These are phyloP conservation scores for Neurospora discreta DNA, from an alignment of 495 filamentous ascomycete genomes.

Conservation along the genomic window DNA sequence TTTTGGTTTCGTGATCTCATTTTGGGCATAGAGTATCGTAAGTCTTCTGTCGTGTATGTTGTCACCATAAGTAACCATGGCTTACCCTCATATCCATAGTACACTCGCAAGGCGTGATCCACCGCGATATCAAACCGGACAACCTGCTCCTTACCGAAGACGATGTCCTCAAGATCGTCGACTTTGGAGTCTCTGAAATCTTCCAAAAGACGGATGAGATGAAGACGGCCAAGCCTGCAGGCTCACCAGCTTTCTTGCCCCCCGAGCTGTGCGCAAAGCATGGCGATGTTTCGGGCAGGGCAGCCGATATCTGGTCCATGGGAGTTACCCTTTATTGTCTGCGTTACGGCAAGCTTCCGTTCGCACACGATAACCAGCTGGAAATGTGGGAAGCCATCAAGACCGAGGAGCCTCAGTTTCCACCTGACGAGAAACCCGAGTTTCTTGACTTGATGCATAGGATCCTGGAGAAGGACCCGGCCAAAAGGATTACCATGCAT, in stretches of 20 bases:
- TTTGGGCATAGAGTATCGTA: constrained; percentile 85
- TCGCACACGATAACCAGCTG: constrained; percentile 63
- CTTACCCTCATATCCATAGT: constrained; percentile 31
- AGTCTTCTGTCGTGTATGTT: constrained; percentile 16
- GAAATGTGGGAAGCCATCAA: constrained; percentile 87
- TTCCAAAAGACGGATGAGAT: constrained; percentile 85
- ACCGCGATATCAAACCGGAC: constrained; percentile 97
- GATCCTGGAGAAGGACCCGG: constrained; percentile 66
- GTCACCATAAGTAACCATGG: not conserved
- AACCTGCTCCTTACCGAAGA: constrained; percentile 86
- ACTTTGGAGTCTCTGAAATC: constrained; percentile 98
- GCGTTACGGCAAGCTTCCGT: constrained; percentile 77
- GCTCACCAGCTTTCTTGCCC: constrained; percentile 89
- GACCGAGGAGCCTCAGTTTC: constrained; percentile 41
- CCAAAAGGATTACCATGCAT: constrained; percentile 68
- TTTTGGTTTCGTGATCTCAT: constrained; percentile 94
- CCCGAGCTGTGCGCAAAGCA: constrained; percentile 88
- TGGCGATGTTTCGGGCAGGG: constrained; percentile 77
- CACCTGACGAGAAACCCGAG: constrained; percentile 44
- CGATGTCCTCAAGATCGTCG: constrained; percentile 89
- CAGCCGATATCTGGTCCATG: constrained; percentile 98
- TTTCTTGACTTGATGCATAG: constrained; percentile 58
- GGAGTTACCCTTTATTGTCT: constrained; percentile 91
- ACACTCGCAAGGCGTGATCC: constrained; percentile 88
- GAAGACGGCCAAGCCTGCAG: constrained; percentile 88